Conservation (phyloP, 1,284 basidiomycete species). For the Hemileia vastatrix region DNA sequence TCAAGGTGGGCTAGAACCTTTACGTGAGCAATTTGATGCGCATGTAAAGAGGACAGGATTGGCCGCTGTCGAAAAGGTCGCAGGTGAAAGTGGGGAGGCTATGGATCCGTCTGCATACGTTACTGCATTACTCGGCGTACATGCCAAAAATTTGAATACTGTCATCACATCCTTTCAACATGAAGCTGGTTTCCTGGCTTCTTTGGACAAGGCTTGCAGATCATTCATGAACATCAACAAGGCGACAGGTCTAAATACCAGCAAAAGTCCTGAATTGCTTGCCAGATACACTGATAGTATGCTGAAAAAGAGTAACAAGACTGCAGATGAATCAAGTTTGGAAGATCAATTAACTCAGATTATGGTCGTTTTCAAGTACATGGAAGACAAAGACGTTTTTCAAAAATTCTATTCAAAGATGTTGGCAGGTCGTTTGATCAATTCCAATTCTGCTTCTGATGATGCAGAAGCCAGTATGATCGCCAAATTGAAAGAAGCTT, state of each 20-base stretch:
- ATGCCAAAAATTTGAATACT: conserved; percentile 82
- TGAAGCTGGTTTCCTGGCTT: conserved; percentile 89
- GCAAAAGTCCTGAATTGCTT: conserved; percentile 76
- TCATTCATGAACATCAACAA: conserved; percentile 93
- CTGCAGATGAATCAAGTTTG: conserved; percentile 78
- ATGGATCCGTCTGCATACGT: conserved; percentile 79
- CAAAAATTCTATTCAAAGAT: conserved; percentile 98
- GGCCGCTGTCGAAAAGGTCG: conserved; percentile 68
- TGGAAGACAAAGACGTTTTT: conserved; percentile 99
- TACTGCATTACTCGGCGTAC: conserved; percentile 79
- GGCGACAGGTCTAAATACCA: conserved; percentile 70
- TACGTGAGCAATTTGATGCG: conserved; percentile 83
- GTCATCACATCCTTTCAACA: conserved; percentile 82
- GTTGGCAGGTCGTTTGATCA: conserved; percentile 85
- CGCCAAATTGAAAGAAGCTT: conserved; percentile 92
- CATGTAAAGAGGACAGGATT: conserved; percentile 87
- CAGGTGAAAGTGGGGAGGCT: conserved; percentile 49
- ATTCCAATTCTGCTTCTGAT: conserved; percentile 86
- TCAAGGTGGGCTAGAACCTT: conserved; percentile 76
- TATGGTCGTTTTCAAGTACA: conserved; percentile 98
- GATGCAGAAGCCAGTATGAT: conserved; percentile 98
- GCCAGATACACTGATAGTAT: conserved; percentile 88
- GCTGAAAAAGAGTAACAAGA: conserved; percentile 90
- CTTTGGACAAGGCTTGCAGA: conserved; percentile 84
- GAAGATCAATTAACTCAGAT: conserved; percentile 84